These are phyloP conservation scores for Lactifluus rugatus DNA, from an alignment of 768 basidiomycete species.

Conservation along the genomic window DNA sequence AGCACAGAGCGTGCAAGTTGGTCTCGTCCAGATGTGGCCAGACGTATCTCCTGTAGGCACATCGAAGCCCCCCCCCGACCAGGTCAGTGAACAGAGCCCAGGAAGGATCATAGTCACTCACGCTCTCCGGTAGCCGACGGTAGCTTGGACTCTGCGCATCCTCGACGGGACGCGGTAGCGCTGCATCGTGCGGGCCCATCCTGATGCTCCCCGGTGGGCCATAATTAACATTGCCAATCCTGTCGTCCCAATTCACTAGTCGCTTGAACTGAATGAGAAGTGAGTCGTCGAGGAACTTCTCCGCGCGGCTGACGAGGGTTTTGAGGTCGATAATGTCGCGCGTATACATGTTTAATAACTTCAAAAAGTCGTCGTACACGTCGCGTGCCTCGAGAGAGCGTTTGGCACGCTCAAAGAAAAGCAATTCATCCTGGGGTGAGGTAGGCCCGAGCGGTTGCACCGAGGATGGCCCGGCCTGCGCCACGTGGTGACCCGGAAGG, in stretches of 20 bases:
- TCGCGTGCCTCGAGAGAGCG: constrained; percentile 65
- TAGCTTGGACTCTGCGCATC: constrained; percentile 93
- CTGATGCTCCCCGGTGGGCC: constrained; percentile 74
- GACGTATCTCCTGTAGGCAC: constrained; percentile 58
- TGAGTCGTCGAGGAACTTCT: constrained; percentile 72
- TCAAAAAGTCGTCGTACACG: constrained; percentile 88
- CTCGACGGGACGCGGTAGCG: constrained; percentile 69
- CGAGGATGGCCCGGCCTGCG: constrained; percentile 10
- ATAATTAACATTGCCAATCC: constrained; percentile 46
- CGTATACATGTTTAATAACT: constrained; percentile 82
- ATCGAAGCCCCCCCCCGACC: background rate
- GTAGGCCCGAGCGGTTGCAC: constrained; percentile 9
- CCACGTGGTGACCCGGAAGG: constrained; percentile 12
- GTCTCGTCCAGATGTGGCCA: constrained; percentile 92
- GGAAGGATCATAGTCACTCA: constrained; percentile 35
- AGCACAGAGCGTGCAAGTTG: constrained; percentile 91
- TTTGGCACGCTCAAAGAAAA: constrained; percentile 93
- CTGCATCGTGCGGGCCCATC: constrained; percentile 64
- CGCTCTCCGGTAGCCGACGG: constrained; percentile 76
- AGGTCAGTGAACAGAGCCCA: constrained; percentile 3
- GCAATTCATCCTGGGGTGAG: constrained; percentile 58
- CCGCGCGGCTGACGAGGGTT: constrained; percentile 72
- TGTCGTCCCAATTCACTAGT: constrained; percentile 71
- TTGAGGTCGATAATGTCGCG: constrained; percentile 85
- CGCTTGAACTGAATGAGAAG: constrained; percentile 79